A percentile compares a stretch with the other conserved stretches of the same genome.
phyloP scores from a whole-genome alignment of 169 alveolate genomes.

The Eimeria necatrix region DNA sequence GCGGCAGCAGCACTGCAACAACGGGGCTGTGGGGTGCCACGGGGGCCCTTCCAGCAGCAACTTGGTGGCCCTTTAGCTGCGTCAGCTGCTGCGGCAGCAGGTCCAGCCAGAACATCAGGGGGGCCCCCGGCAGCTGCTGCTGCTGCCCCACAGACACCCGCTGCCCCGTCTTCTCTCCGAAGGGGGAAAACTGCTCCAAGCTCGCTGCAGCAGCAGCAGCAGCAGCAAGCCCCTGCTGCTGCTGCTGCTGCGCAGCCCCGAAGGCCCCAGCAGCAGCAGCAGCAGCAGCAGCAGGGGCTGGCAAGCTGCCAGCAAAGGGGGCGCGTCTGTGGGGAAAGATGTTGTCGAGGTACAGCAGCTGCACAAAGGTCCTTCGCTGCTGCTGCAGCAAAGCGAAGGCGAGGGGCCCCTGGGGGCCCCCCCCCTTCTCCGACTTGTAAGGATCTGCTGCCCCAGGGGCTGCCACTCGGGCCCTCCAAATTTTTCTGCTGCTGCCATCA shows the following conservation, averaged over 20 bases:
- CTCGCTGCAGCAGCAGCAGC: not conserved
- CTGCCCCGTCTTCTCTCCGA: not conserved
- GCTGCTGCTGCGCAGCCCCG: slow-evolving; percentile 46
- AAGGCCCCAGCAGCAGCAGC: not conserved
- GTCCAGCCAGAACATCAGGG: not conserved
- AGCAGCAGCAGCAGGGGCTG: slow-evolving; percentile 13
- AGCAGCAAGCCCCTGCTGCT: slow-evolving; percentile 49
- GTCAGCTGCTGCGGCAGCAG: not conserved
- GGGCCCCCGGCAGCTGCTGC: not conserved
- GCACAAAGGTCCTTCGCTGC: not conserved
- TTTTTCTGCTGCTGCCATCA: slow-evolving; percentile 11
- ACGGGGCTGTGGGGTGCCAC: slow-evolving; percentile 1
- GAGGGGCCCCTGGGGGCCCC: slow-evolving; percentile 38
- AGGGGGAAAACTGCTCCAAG: not conserved
- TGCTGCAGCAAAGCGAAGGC: slow-evolving; percentile 54
- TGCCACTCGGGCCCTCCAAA: slow-evolving; percentile 45
- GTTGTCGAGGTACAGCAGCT: not conserved
- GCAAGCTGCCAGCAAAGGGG: slow-evolving; percentile 4
- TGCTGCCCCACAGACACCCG: not conserved
- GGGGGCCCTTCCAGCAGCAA: slow-evolving; percentile 38
- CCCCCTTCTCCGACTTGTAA: not conserved
- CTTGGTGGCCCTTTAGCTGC: slow-evolving; percentile 19
- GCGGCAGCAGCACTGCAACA: not conserved
- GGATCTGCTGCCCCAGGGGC: slow-evolving; percentile 13
- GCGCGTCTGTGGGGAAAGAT: not conserved